Conservation (phyloP, 2,329 filamentous ascomycete genomes). For the Ploettnerulaceae sp. region DNA sequence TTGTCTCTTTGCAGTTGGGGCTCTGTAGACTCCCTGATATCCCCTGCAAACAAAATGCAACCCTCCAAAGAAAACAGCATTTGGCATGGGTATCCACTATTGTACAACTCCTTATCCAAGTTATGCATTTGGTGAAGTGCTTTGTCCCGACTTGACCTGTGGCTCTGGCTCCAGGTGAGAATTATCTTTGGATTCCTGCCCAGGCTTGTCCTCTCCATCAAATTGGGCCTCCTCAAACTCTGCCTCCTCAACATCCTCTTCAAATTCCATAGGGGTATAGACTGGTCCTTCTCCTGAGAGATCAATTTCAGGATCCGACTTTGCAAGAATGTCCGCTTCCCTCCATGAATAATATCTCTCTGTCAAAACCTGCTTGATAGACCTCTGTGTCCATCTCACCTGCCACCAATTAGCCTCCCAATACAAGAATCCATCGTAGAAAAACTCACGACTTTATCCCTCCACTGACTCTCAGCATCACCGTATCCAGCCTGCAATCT, state of each 20-base stretch:
- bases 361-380: conserved; percentile 79
- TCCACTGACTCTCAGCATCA: conserved; percentile 56
- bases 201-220: conserved; percentile 14
- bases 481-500: conserved; percentile 70
- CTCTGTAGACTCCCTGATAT: not conserved
- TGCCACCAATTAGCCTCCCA: conserved; percentile 36
- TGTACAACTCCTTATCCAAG: conserved; percentile 1
- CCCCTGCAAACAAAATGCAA: not conserved
- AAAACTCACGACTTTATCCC: conserved; percentile 61
- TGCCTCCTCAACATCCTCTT: conserved; percentile 33
- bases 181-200: not conserved
- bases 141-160: conserved; percentile 15
- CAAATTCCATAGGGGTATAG: conserved; percentile 28
- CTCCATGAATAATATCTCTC: conserved; percentile 88
- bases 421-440: not conserved
- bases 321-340: conserved; percentile 63
- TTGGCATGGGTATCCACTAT: conserved; percentile 8
- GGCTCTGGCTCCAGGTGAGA: conserved; percentile 6
- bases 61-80: conserved; percentile 5
- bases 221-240: conserved; percentile 15
- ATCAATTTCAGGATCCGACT: conserved; percentile 62
- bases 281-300: conserved; percentile 30
- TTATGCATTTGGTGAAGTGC: conserved; percentile 11
- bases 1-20: conserved; percentile 2
- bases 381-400: conserved; percentile 72